Conservation (phyloP, 2,329 filamentous ascomycete species). For the Hypoxylon sp. region DNA sequence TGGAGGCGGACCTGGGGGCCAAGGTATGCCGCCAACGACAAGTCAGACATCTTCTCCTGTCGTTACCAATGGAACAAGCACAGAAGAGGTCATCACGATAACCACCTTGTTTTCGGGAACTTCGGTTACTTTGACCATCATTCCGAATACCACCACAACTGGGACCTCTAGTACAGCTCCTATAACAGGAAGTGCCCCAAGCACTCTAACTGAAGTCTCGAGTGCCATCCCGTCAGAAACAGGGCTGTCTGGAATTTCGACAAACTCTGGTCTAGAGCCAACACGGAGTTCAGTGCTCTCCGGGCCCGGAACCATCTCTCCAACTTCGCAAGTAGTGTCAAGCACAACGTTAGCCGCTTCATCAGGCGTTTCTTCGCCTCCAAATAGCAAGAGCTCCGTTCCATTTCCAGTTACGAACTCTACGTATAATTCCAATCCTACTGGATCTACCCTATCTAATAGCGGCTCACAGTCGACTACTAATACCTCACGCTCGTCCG, state of each 20-base stretch:
- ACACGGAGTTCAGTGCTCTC: constrained; percentile 27
- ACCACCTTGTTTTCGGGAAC: constrained; percentile 41
- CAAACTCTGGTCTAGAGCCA: constrained; percentile 20
- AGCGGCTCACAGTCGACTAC: constrained; percentile 11
- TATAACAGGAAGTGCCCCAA: constrained; percentile 43
- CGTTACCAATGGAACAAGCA: constrained; percentile 24
- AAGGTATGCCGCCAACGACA: constrained; percentile 21
- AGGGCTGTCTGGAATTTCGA: constrained; percentile 2
- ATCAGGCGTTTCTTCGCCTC: constrained; percentile 15
- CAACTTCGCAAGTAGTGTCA: constrained; percentile 19
- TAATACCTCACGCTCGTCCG: background rate
- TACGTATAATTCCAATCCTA: constrained; percentile 17
- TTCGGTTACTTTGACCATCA: constrained; percentile 44
- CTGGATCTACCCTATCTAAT: constrained; percentile 11
- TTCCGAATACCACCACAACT: constrained; percentile 40
- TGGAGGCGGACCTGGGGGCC: constrained; percentile 15
- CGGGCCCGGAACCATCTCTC: constrained; percentile 23
- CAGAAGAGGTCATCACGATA: constrained; percentile 36
- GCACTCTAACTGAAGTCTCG: constrained; percentile 14
- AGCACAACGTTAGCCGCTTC: constrained; percentile 19
- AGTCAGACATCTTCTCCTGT: constrained; percentile 19
- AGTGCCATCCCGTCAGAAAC: constrained; percentile 29
- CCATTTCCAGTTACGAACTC: constrained; percentile 29
- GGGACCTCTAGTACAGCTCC: constrained; percentile 47
- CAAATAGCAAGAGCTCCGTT: constrained; percentile 18